A percentile compares a stretch with the other conserved stretches of the same genome.
These are phyloP conservation scores for Penicillium sp. DNA, from an alignment of 2,329 filamentous ascomycete species.

Conservation along the genomic window DNA sequence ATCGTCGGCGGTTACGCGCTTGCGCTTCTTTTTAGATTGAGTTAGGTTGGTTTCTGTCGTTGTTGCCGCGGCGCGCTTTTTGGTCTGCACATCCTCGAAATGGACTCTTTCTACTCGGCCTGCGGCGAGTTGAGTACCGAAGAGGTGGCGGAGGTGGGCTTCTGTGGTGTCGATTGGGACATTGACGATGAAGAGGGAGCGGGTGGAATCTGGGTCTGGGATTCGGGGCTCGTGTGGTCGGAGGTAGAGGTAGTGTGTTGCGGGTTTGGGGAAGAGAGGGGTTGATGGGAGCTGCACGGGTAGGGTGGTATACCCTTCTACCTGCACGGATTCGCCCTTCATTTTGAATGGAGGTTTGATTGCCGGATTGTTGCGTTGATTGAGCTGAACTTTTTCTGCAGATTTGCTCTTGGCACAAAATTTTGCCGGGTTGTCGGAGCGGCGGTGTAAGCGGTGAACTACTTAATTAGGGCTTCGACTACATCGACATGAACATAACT, in stretches of 20 bases:
- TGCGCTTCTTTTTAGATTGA: constrained; percentile 53
- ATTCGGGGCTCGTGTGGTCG: constrained; percentile 78
- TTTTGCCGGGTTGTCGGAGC: constrained; percentile 20
- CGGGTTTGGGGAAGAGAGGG: constrained; percentile 60
- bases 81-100: constrained; percentile 60
- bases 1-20: constrained; percentile 50
- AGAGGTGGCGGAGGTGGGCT: constrained; percentile 70
- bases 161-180: constrained; percentile 81
- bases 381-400: constrained; percentile 18
- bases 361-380: constrained; percentile 8
- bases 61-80: constrained; percentile 27
- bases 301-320: constrained; percentile 66
- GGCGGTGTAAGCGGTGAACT: constrained; percentile 15
- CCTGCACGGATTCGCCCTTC: constrained; percentile 38
- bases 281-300: constrained; percentile 64
- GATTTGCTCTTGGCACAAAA: constrained; percentile 18
- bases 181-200: constrained; percentile 89
- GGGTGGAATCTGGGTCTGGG: constrained; percentile 67
- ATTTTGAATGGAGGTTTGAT: constrained; percentile 28
- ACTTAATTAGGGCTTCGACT: not conserved
- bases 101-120: constrained; percentile 73
- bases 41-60: constrained; percentile 22
- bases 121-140: constrained; percentile 69
- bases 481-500: not conserved
- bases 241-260: constrained; percentile 82